A percentile compares a stretch with the other conserved stretches of the same genome.
phyloP scores from a whole-genome alignment of 768 basidiomycete species.

The Suillus discolor region DNA sequence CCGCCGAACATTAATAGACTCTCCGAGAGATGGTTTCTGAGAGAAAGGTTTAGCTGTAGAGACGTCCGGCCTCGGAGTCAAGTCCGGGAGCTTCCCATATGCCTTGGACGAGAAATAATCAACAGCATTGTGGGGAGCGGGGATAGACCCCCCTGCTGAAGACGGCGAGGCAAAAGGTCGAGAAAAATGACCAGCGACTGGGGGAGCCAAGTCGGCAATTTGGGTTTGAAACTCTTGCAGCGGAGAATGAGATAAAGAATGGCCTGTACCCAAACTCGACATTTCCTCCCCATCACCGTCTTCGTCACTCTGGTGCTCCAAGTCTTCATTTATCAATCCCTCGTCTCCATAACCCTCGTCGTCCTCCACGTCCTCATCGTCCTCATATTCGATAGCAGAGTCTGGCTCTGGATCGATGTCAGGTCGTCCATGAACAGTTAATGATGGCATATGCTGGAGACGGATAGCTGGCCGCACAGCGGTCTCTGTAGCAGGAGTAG shows the following conservation, averaged over 20 bases:
- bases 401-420: conserved; percentile 25
- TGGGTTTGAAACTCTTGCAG: conserved; percentile 16
- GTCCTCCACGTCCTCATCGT: conserved; percentile 37
- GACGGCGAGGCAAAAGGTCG: conserved; percentile 7
- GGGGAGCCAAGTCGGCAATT: conserved; percentile 6
- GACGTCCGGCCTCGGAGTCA: conserved; percentile 16
- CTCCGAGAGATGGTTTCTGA: conserved; percentile 15
- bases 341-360: conserved; percentile 29
- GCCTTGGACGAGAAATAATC: conserved; percentile 15
- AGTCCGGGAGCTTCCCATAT: conserved; percentile 10
- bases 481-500: conserved; percentile 19
- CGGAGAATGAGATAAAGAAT: conserved; percentile 11
- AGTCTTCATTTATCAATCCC: conserved; percentile 32
- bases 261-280: conserved; percentile 20
- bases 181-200: conserved; percentile 9
- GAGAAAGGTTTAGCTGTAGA: conserved; percentile 20
- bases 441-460: conserved; percentile 57
- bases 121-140: neutral
- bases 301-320: conserved; percentile 42
- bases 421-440: conserved; percentile 41
- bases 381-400: conserved; percentile 21
- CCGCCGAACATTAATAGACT: conserved; percentile 6
- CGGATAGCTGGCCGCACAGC: conserved; percentile 28
- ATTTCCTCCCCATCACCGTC: conserved; percentile 32
- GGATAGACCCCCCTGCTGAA: neutral